Percentiles rank a stretch among this genome's conserved stretches.
phyloP scores from a whole-genome alignment of 2,329 filamentous ascomycete genomes.

The Alternaria viburni region DNA sequence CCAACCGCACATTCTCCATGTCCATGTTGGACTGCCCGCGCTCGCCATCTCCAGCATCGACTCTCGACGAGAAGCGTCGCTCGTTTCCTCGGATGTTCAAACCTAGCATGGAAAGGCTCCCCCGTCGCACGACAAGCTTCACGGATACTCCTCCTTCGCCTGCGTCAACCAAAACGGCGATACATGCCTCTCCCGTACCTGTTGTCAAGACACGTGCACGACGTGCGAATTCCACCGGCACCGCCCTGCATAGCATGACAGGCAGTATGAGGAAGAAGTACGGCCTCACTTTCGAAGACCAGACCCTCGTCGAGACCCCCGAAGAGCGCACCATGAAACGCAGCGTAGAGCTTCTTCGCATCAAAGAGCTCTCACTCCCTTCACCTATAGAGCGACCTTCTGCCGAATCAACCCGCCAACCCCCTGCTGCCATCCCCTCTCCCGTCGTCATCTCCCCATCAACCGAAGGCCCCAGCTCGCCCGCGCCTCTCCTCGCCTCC shows the following conservation, averaged over 20 bases:
- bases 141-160: slow-evolving; percentile 27
- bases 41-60: slow-evolving; percentile 40
- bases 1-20: slow-evolving; percentile 39
- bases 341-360: slow-evolving; percentile 39
- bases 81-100: slow-evolving; percentile 40
- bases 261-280: slow-evolving; percentile 40
- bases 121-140: slow-evolving; percentile 27
- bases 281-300: slow-evolving; percentile 35
- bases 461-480: slow-evolving; percentile 6
- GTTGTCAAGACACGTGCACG: slow-evolving; percentile 35
- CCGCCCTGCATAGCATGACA: slow-evolving; percentile 29
- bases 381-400: slow-evolving; percentile 18
- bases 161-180: slow-evolving; percentile 23
- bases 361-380: slow-evolving; percentile 38
- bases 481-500: slow-evolving; percentile 15
- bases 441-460: slow-evolving; percentile 22
- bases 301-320: slow-evolving; percentile 37
- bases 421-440: slow-evolving; percentile 12
- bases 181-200: slow-evolving; percentile 26
- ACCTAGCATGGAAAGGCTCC: slow-evolving; percentile 30
- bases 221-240: slow-evolving; percentile 45
- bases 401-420: not conserved
- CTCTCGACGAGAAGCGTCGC: slow-evolving; percentile 39
- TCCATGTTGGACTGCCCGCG: slow-evolving; percentile 39
- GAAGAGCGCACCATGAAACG: slow-evolving; percentile 42